Evolutionary conservation across 2,329 filamentous ascomycete species (phyloP).

Genomic region (Nigrograna mackinnonii): DNA sequence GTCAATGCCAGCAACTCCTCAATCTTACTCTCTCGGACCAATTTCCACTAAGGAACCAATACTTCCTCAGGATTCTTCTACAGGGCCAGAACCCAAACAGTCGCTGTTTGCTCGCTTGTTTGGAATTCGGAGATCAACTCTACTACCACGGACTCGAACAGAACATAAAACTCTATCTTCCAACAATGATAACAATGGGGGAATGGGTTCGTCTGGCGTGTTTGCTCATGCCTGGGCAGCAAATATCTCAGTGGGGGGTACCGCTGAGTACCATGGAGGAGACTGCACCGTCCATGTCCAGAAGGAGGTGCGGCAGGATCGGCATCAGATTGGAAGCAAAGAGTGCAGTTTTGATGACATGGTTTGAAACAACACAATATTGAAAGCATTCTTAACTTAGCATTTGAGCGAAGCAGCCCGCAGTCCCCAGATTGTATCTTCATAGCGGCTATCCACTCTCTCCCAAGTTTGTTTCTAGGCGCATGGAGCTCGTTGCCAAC

Average conservation of each 20-base stretch:
- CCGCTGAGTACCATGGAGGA: conserved; percentile 5
- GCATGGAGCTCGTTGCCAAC: too few species aligned
- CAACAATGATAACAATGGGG: background rate
- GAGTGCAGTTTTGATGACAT: too few species aligned
- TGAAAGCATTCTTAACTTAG: too few species aligned
- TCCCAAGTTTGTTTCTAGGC: too few species aligned
- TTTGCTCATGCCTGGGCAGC: conserved; percentile 28
- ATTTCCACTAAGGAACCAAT: conserved; percentile 13
- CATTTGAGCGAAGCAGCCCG: too few species aligned
- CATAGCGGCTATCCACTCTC: too few species aligned
- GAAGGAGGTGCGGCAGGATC: conserved; percentile 24
- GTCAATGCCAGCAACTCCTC: background rate
- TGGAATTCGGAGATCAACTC: background rate
- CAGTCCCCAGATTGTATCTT: too few species aligned
- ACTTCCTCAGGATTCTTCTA: background rate
- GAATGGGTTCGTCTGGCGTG: conserved; percentile 17
- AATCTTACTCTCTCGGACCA: background rate
- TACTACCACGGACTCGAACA: background rate
- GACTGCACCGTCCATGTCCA: conserved; percentile 24
- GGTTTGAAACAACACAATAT: too few species aligned
- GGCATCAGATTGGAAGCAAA: background rate
- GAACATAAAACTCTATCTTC: conserved; percentile 1
- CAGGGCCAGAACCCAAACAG: background rate
- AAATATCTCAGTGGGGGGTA: conserved; percentile 7
- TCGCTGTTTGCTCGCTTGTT: background rate